phyloP scores from a whole-genome alignment of 805 yeast species.

The Kurtzmaniella cleridarum region DNA sequence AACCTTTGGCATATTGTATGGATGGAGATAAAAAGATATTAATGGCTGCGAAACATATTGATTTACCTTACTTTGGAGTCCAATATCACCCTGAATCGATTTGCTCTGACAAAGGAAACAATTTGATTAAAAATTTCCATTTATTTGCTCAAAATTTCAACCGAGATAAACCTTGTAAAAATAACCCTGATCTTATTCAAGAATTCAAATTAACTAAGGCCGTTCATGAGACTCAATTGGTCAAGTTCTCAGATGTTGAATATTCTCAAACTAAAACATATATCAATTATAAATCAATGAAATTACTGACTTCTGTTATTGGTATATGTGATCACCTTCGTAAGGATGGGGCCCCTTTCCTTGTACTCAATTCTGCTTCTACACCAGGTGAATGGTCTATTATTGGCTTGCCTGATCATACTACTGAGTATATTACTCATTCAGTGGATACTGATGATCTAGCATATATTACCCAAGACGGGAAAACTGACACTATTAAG shows the following conservation, averaged over 20 bases:
- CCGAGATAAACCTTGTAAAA: slow-evolving; percentile 9
- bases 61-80: slow-evolving; percentile 79
- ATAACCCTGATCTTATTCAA: slow-evolving; percentile 3
- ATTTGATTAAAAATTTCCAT: slow-evolving; percentile 62
- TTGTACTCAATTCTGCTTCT: slow-evolving; percentile 73
- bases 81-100: slow-evolving; percentile 97
- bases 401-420: slow-evolving; percentile 59
- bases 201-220: slow-evolving; percentile 13
- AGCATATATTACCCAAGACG: slow-evolving; percentile 25
- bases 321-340: slow-evolving; percentile 48
- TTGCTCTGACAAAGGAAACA: slow-evolving; percentile 65
- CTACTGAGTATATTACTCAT: slow-evolving; percentile 52
- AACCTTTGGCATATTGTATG: slow-evolving; percentile 59
- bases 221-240: slow-evolving; percentile 16
- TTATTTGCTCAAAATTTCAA: slow-evolving; percentile 35
- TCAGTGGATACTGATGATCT: slow-evolving; percentile 41
- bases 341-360: slow-evolving; percentile 29
- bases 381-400: slow-evolving; percentile 86
- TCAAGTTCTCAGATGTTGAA: slow-evolving; percentile 6
- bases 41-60: slow-evolving; percentile 73
- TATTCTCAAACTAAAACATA: too few relatives aligned
- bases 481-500: slow-evolving; percentile 6
- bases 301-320: slow-evolving; percentile 23
- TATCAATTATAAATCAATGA: too few relatives aligned
- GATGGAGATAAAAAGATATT: slow-evolving; percentile 39